Base-by-base conservation (phyloP, 768 basidiomycete genomes). In the Inosperma sp. region DNA sequence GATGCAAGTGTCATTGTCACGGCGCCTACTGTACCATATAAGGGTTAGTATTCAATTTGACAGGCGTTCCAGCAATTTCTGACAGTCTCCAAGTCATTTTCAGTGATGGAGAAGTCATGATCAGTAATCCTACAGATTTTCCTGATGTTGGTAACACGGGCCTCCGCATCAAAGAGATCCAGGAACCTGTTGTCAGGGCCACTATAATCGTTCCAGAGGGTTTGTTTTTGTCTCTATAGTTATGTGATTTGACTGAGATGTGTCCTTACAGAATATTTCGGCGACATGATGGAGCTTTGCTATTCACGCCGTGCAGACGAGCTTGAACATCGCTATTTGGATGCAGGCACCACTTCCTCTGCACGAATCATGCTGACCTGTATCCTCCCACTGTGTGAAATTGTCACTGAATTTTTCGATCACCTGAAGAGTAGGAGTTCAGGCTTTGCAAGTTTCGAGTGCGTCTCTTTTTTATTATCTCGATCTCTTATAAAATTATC, bases 101-200 rank as follows among this genome's bases (percentile, higher is more conserved):
- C 68, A 78, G 72, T 56, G 82, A 84, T 43, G 75, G 68, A 13
- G 79, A 81, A 55, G 73, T 75, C 19, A 68, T 78, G 37, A 76
- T 99, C 62, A 93, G 93, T 66, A 97, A 96, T 65, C 95, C 96
- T 14, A 90, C 88, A 1, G 89, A 96, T 56, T 99, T 99, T 63
- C 96, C 96, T 1, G 94, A 98, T 47, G 74, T 79, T 13, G 69
- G 76, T 14, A 88, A 94, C 53, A 67, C 73, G 22, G 66, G 76
- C 16, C 64, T 73, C 27, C 80, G 77, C 52, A 82, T 94, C 17
- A 78, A 76, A 56, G 82, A 86, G 57, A 76, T 98, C 12, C 88
- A 91, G 59, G 96, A 98, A 65, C 96, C 96, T 0, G 79, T 93
- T 48, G 93, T 98, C 35, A 88, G 86, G 56, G 93, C 94, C 8